phyloP scores from a whole-genome alignment of 2,329 filamentous ascomycete species.

The Ceratocystis destructans region DNA sequence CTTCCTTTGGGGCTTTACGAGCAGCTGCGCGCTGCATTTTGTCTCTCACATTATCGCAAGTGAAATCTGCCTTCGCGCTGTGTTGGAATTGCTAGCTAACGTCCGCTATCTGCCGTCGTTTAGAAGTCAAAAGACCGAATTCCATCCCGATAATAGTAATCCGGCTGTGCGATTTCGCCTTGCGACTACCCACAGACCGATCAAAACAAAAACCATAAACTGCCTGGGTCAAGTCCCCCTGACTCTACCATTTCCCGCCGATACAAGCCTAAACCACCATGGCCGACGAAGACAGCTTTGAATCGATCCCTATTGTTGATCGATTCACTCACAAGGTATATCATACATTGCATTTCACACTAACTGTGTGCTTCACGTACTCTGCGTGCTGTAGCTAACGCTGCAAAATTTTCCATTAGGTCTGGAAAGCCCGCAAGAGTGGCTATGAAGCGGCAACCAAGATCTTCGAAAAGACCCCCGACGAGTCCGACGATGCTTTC shows the following conservation, averaged over 20 bases:
- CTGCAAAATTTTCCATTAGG: slow-evolving; percentile 30
- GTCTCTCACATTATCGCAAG: not conserved
- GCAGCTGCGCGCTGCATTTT: not conserved
- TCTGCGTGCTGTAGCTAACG: not conserved
- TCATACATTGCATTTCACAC: not conserved
- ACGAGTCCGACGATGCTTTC: slow-evolving; percentile 76
- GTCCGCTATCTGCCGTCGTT: not conserved
- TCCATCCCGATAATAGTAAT: too few species aligned
- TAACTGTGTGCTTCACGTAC: not conserved
- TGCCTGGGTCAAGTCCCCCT: too few species aligned
- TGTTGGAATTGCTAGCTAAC: not conserved
- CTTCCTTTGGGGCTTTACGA: not conserved
- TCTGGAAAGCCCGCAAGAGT: slow-evolving; percentile 93
- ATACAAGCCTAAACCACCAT: slow-evolving; percentile 33
- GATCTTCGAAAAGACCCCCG: slow-evolving; percentile 68
- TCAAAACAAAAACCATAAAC: not conserved
- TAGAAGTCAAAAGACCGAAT: not conserved
- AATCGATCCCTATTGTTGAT: slow-evolving; percentile 61
- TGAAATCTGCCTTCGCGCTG: not conserved
- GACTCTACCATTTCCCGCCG: too few species aligned
- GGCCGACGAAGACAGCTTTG: slow-evolving; percentile 73
- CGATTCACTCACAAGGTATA: slow-evolving; percentile 68
- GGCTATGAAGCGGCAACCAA: slow-evolving; percentile 88
- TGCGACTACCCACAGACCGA: not conserved
- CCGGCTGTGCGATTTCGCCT: not conserved